phyloP scores from a whole-genome alignment of 2,329 filamentous ascomycete genomes.

The Trichophyton mentagrophytes region DNA sequence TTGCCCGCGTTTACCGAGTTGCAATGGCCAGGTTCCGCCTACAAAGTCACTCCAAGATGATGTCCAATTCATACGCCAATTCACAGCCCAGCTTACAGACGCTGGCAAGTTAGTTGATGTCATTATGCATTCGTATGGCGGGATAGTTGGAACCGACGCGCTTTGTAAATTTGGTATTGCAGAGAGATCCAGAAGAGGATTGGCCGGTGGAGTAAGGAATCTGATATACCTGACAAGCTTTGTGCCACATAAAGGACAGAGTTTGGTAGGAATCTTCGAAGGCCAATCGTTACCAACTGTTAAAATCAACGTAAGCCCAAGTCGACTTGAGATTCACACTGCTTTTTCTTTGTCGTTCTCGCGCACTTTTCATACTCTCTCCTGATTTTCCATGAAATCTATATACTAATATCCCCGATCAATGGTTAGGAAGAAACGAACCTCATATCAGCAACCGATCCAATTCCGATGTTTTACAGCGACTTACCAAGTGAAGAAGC shows the following conservation, averaged over 20 bases:
- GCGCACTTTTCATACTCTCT: not conserved
- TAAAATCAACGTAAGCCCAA: slow-evolving; percentile 2
- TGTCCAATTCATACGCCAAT: slow-evolving; percentile 17
- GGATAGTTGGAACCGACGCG: slow-evolving; percentile 20
- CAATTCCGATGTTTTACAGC: slow-evolving; percentile 4
- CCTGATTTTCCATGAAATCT: not conserved
- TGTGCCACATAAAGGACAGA: slow-evolving; percentile 7
- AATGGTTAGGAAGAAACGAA: slow-evolving; percentile 2
- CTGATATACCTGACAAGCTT: slow-evolving; percentile 19
- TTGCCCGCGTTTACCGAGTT: slow-evolving; percentile 9
- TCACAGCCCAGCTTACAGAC: slow-evolving; percentile 19
- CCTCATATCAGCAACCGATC: not conserved
- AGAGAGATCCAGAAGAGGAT: slow-evolving; percentile 18
- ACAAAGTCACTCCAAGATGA: slow-evolving; percentile 18
- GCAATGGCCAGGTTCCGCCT: slow-evolving; percentile 5
- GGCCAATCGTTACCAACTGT: slow-evolving; percentile 2
- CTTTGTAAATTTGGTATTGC: slow-evolving; percentile 19
- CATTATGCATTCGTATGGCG: slow-evolving; percentile 27
- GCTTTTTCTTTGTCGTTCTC: not conserved
- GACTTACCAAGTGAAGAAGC: slow-evolving; percentile 5
- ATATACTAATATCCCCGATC: not conserved
- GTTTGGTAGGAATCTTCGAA: slow-evolving; percentile 5
- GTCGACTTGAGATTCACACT: not conserved
- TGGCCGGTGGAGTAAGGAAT: slow-evolving; percentile 22
- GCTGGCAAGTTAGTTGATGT: slow-evolving; percentile 25